phyloP scores from a whole-genome alignment of 495 filamentous ascomycete genomes.

The Evernia prunastri region DNA sequence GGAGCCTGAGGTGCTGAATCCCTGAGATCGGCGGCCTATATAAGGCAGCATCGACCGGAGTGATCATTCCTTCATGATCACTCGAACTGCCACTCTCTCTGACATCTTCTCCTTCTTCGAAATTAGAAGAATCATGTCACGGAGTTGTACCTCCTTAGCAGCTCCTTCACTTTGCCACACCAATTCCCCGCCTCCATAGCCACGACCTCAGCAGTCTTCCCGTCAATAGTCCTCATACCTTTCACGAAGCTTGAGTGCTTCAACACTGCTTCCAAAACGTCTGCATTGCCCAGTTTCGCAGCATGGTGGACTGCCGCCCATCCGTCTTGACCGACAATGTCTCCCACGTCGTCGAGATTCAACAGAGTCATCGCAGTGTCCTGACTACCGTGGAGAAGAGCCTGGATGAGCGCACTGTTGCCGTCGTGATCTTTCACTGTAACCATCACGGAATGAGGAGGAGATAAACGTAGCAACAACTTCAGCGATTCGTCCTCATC shows the following conservation, averaged over 20 bases:
- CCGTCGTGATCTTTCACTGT: conserved; percentile 19
- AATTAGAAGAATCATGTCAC: background rate
- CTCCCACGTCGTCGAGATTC: conserved; percentile 11
- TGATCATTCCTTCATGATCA: too few species aligned
- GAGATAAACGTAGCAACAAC: background rate
- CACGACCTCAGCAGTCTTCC: conserved; percentile 20
- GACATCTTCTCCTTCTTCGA: background rate
- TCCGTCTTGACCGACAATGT: conserved; percentile 18
- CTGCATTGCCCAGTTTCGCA: conserved; percentile 16
- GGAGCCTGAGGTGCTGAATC: background rate
- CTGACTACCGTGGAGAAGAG: conserved; percentile 8
- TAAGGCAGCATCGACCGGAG: too few species aligned
- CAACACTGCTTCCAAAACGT: conserved; percentile 7
- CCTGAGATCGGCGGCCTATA: too few species aligned
- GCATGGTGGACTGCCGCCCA: conserved; percentile 20
- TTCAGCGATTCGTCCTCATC: conserved; percentile 11
- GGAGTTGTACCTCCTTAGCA: conserved; percentile 4
- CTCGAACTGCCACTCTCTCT: background rate
- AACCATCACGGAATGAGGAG: conserved; percentile 8
- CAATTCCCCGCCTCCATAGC: conserved; percentile 18
- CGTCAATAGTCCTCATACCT: conserved; percentile 22
- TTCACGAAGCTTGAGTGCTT: conserved; percentile 9
- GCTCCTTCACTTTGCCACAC: conserved; percentile 5
- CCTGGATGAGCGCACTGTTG: conserved; percentile 17
- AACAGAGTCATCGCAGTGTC: conserved; percentile 11